Evolutionary conservation across 2,329 filamentous ascomycete genomes (phyloP), one percentile per base, ranked within the genome.

Genomic region (Colletotrichum lini): DNA sequence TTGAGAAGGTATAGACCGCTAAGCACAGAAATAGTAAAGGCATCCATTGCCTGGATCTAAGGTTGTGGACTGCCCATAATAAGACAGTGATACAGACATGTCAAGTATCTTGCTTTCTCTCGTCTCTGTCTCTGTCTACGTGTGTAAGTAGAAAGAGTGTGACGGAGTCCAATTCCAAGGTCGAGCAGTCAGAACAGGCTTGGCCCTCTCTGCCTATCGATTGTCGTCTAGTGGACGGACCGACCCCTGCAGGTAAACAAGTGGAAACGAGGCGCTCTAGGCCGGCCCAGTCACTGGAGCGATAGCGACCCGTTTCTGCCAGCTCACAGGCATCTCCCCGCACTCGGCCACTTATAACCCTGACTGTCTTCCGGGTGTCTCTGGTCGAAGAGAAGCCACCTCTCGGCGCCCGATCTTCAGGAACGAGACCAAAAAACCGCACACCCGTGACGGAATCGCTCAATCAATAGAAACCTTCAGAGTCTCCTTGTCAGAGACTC

Each of bases 311-410:
- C 66, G 45, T 66, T 49, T 38, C 53, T 72, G 67, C 70, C 70
- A 72, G 50, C 70, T 72, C 70, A 72, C 66, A 70, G 66, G 70
- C 70, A 72, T 66, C 66, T 56, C 70, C 67, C 70, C 70, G 70
- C 70, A 70, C 66, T 45, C 18, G 56, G 30, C 61, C 58, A 58
- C 52, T 63, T 53, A 68, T 30, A 56, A 53, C 64, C 54, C 67
- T 54, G 53, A 40, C 50, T 38, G 50, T 23, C 58, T 49, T 54
- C 40, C 44, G 47, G 30, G 35, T 62, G 59, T 52, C 60, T 61
- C 50, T 67, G 57, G 59, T 66, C 21, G 47, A 52, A 44, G 15
- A 26, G 52, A 21, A 45, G 45, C 62, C 62, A 45, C 62, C 47
- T 50, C 23, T 62, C 67, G 67, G 60, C 49, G 59, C 65, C 69